Base-by-base conservation (phyloP, 768 basidiomycete genomes). In the Leucocoprinus sp. region DNA sequence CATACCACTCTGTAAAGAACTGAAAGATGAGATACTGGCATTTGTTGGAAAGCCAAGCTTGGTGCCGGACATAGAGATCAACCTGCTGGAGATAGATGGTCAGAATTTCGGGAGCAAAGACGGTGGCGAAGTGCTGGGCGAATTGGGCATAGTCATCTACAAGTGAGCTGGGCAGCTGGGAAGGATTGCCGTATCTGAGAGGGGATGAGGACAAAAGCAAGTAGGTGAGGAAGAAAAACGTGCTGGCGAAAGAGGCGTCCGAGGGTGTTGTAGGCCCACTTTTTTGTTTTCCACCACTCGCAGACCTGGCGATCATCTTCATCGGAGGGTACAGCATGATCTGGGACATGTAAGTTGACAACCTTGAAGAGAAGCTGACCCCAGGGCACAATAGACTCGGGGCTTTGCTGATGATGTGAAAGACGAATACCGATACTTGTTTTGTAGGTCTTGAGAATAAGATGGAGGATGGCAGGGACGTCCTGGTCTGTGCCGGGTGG, bases 271-370 rank as follows among this genome's bases (percentile, higher is more conserved):
- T 83, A 92, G 0, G 91, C 87, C 92, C 91, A 93, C 59, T 95
- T 95, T 67, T 93, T 93, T 7, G 84, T 75, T 58, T 82, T 84
- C 85, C 89, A 90, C 91, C 92, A 95, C 55, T 88, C 84, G 37
- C 71, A 76, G 37, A 70, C 71, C 65, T 92, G 88, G 27, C 85
- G 69, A 12, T 84, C 84, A 4, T 90, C 84, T 50, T 80, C 75
- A 46, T 86, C 79, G 22, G 72, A 76, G 1, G 86, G 82, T 0
- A 90, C 73, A 17, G 70, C 74, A 2, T 79, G 76, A 42, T 67
- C 64, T 0, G 84, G 85, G 22, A 92, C 67, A 47, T 72, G 68
- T 34, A 89, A 63, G 51, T 84, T 81, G n/a, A 93, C 74, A 15
- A 92, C 75, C 40, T 75, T 70, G 64, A 93, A 91, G 35, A 93